Percentiles rank a stretch among this genome's conserved stretches.
Conservation (phyloP, 2,329 filamentous ascomycete species). For the Sporothrix luriei region DNA sequence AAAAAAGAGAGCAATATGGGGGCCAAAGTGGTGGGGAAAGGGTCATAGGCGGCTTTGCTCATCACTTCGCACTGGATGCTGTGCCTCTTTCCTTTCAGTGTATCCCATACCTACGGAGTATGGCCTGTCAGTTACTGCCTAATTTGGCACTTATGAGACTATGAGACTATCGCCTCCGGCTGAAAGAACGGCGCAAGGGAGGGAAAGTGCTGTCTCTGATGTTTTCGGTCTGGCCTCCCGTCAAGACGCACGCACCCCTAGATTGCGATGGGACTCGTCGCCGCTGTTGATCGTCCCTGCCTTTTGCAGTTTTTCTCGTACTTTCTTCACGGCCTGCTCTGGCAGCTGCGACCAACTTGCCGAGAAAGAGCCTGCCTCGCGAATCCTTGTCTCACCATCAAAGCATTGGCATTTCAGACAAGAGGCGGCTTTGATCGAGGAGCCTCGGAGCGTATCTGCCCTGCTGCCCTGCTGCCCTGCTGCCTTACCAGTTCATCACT, state of each 20-base stretch:
- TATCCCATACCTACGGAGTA: too few species aligned
- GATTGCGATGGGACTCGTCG: conserved; percentile 20
- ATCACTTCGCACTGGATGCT: neutral
- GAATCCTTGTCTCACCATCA: conserved; percentile 27
- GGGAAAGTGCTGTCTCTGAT: conserved; percentile 4
- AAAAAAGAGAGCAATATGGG: neutral
- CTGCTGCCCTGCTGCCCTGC: too few species aligned
- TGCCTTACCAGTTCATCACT: neutral
- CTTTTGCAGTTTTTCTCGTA: neutral
- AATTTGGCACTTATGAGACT: conserved; percentile 13
- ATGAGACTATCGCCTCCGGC: neutral
- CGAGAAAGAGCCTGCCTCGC: conserved; percentile 23
- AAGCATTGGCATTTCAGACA: conserved; percentile 21
- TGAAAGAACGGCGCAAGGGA: conserved; percentile 26
- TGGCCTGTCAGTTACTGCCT: neutral
- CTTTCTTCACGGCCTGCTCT: conserved; percentile 10
- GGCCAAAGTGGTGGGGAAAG: conserved; percentile 17
- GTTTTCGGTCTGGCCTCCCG: conserved; percentile 17
- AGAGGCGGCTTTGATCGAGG: neutral
- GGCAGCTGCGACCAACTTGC: neutral
- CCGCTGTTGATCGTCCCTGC: conserved; percentile 12
- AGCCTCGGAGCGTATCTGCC: too few species aligned
- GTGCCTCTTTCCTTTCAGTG: neutral
- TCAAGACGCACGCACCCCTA: neutral
- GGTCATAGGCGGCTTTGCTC: neutral